Evolutionary conservation across 2,329 filamentous ascomycete genomes (phyloP), one percentile per base, ranked within the genome.

Genomic region (Beauveria sp.): DNA sequence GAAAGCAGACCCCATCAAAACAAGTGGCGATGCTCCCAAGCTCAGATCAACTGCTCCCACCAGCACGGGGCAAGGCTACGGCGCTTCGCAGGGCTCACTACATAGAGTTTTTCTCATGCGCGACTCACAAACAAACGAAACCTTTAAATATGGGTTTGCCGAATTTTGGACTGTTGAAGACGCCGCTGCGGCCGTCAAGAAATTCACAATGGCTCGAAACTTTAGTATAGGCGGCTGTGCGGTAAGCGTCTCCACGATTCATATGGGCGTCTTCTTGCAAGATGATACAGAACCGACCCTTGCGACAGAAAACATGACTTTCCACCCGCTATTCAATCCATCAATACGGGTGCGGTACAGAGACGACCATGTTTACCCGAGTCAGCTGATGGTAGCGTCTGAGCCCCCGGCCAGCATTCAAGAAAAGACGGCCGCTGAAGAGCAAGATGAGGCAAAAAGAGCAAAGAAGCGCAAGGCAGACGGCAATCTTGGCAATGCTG

Each of bases 251-350:
- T 88, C 84, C 49, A 91, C 89, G 66, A 92, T 93, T 45, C 90
- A 95, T 66, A 85, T 89, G n/a, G 90, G 90, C 5, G 90, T 95
- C 3, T 95, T 96, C 68, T 84, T 93, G 14, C 90, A 89, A 0
- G 87, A 89, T 49, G 79, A 88, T 54, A 82, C 86, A 56, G 79
- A 81, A 8, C 62, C 77, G 1, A 79, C 79, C 5, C 77, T 81
- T 0, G 81, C 81, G 20, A 82, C 79, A n/a, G 80, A 84, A 16
- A 79, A 76, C 51, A 86, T 86, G 70, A 88, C 87, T 0, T 93
- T 93, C 68, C 80, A 81, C 38, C 88, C 89, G 1, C 78, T 90
- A 1, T 85, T 84, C 65, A 92, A 92, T 67, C 80, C 86, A 1
- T 77, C 81, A 0, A 74, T 90, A 62, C 85, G 85, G 63, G 80